Base-by-base conservation (phyloP, 345 rosid genomes). In the Heritiera littoralis region DNA sequence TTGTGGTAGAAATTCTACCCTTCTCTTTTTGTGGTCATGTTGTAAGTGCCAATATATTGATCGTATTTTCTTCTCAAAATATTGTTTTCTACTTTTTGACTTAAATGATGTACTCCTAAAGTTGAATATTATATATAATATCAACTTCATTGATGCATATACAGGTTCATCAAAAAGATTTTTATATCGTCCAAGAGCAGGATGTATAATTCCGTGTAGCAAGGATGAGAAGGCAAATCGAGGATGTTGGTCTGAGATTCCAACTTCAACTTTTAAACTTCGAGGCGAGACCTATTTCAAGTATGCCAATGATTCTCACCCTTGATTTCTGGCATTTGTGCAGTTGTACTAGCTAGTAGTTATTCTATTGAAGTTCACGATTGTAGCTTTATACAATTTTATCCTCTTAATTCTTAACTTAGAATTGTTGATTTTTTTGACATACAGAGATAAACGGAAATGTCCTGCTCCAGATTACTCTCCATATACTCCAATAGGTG, bases 401-500 rank as follows among this genome's bases (percentile, higher is more conserved):
- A 60, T 60, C 65, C 30, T 28, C 58, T n/a, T 65, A 3, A 11
- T 68, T n/a, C 12, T 58, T 15, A 45, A 65, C 51, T 58, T 4
- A 63, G 40, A 59, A 55, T 35, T 78, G 73, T 48, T 15, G 75
- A 38, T 79, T 77, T 70, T 52, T 79, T 55, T 74, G 45, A 35
- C 14, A n/a, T 88, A 87, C 91, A 93, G 98, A 83, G 97, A 95
- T 82, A 93, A 95, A 81, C 79, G 76, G 79, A 95, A 95, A 84
- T 81, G 87, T 38, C 84, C 92, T 12, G 95, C 97, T 80, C 87
- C 95, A 46, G 86, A 85, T 79, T 80, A 78, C 69, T 79, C 89
- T 76, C 92, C 98, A 0, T 95, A 91, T 68, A 82, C 83, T 78
- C 93, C 98, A 5, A 84, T 93, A 14, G 99, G 98, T 18, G 95